Conservation (phyloP, 2,329 filamentous ascomycete species). For the Phyllosticta ampelicida region DNA sequence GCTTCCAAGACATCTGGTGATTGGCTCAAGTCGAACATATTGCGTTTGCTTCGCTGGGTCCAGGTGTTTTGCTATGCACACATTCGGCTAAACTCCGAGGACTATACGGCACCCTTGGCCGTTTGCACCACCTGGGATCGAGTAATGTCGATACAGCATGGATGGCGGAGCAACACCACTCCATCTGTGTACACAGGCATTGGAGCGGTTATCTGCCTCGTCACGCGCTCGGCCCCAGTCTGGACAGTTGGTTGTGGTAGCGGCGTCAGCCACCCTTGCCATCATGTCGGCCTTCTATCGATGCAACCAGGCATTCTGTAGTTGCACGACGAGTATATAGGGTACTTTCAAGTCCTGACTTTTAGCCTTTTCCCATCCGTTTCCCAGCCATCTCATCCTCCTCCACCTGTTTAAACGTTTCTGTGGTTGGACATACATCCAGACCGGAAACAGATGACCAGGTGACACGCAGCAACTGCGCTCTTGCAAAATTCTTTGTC, state of each 20-base stretch:
- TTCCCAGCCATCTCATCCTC: background rate
- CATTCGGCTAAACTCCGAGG: background rate
- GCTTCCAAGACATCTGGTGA: background rate
- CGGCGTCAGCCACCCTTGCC: background rate
- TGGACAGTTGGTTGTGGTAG: background rate
- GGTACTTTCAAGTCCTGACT: background rate
- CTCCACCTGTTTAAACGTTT: background rate
- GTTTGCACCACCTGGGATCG: background rate
- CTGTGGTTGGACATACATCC: background rate
- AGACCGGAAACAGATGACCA: background rate
- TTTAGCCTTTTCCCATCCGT: background rate
- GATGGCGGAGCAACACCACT: background rate
- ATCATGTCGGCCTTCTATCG: background rate
- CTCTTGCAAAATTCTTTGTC: background rate
- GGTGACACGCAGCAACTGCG: background rate
- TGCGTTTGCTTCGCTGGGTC: background rate
- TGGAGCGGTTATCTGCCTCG: background rate
- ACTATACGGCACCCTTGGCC: background rate
- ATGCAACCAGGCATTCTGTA: background rate
- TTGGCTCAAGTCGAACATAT: background rate
- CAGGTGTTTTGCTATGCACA: background rate
- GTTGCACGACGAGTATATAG: background rate
- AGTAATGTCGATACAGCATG: background rate
- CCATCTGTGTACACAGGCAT: background rate
- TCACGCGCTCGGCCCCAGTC: background rate